Percentiles rank a stretch among this genome's conserved stretches.
Conservation (phyloP, 2,329 filamentous ascomycete species). For the Scytalidium lignicola region DNA sequence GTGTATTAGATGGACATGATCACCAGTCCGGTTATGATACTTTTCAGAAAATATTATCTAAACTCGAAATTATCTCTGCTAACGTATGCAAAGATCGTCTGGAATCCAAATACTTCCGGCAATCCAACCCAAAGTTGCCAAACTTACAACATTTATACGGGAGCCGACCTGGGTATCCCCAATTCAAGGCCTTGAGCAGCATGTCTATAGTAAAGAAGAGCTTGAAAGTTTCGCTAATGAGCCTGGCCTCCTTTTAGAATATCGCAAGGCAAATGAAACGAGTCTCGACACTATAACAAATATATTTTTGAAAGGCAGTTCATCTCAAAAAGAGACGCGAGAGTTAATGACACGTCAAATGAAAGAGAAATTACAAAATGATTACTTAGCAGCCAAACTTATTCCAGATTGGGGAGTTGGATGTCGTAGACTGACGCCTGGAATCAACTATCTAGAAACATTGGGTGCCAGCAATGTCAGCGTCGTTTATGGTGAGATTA, state of each 20-base stretch:
- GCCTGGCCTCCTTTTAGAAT: constrained; percentile 11
- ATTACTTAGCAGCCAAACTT: no score
- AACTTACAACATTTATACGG: constrained; percentile 17
- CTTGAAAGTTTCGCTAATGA: constrained; percentile 7
- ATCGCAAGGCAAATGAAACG: constrained; percentile 12
- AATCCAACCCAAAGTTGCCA: constrained; percentile 36
- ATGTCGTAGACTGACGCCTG: constrained; percentile 31
- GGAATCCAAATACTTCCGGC: constrained; percentile 47
- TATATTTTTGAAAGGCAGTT: neutral
- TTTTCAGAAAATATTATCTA: no score
- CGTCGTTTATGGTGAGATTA: constrained; percentile 39
- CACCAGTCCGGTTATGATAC: no score
- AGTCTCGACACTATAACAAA: constrained; percentile 11
- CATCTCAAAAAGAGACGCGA: constrained; percentile 10
- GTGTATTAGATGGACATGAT: no score
- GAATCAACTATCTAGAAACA: constrained; percentile 35
- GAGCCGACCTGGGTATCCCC: constrained; percentile 47
- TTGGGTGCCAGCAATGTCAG: constrained; percentile 32
- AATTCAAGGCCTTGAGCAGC: no score
- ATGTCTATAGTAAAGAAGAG: constrained; percentile 2
- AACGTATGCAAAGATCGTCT: constrained; percentile 35
- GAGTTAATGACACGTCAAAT: no score
- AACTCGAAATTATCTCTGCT: no score
- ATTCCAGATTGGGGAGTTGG: neutral
- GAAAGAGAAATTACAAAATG: no score